phyloP scores from a whole-genome alignment of 768 basidiomycete species.

The Pisolithus marmoratus region DNA sequence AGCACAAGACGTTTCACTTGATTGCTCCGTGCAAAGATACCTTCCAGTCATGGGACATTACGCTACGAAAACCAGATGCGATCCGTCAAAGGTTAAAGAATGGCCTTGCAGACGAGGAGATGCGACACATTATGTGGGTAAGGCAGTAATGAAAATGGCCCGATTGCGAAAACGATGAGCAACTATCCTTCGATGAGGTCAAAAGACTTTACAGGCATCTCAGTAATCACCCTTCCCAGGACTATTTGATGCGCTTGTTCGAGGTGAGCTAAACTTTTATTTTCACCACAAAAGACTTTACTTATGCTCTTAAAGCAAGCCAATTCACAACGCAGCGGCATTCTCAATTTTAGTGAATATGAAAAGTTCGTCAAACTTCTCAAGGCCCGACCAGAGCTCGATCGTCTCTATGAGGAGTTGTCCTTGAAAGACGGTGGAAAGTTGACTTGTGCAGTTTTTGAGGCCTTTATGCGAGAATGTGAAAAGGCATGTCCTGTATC shows the following conservation, averaged over 20 bases:
- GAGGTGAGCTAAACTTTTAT: slow-evolving; percentile 33
- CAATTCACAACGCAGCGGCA: slow-evolving; percentile 48
- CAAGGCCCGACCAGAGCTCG: slow-evolving; percentile 81
- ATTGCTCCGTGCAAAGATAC: slow-evolving; percentile 64
- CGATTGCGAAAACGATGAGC: slow-evolving; percentile 55
- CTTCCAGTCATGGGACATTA: slow-evolving; percentile 56
- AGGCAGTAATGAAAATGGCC: slow-evolving; percentile 77
- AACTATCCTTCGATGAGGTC: slow-evolving; percentile 65
- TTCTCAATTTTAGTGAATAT: slow-evolving; percentile 75
- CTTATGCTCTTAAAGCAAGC: slow-evolving; percentile 43
- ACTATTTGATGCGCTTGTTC: slow-evolving; percentile 54
- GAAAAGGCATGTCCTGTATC: slow-evolving; percentile 40
- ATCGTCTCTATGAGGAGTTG: slow-evolving; percentile 50
- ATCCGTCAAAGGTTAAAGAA: slow-evolving; percentile 67
- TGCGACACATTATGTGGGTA: slow-evolving; percentile 70
- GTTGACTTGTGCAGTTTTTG: slow-evolving; percentile 37
- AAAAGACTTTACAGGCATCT: slow-evolving; percentile 65
- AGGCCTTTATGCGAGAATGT: slow-evolving; percentile 42
- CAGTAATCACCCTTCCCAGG: slow-evolving; percentile 53
- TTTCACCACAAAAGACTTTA: too few species aligned
- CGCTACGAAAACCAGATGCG: slow-evolving; percentile 57
- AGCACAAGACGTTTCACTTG: slow-evolving; percentile 83
- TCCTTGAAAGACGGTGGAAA: slow-evolving; percentile 25
- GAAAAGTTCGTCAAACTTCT: slow-evolving; percentile 76
- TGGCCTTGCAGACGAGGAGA: slow-evolving; percentile 56